These are phyloP conservation scores for Zymoseptoria tritici DNA, from an alignment of 2,329 filamentous ascomycete species.

Conservation along the genomic window DNA sequence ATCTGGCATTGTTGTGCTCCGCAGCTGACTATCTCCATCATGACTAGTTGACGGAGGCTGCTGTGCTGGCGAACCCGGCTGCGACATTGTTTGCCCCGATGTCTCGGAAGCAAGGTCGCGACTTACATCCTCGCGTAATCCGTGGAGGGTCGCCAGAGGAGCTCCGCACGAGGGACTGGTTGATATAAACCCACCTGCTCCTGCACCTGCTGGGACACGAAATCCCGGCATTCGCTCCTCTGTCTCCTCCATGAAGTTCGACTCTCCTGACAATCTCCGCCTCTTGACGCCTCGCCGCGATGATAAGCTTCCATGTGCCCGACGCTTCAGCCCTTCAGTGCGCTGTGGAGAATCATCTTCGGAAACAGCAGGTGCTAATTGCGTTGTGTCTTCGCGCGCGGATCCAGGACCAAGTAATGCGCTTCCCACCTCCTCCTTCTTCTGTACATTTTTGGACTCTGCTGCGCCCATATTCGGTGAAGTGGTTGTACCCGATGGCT, in stretches of 20 bases:
- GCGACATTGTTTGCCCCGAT: not conserved
- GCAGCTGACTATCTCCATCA: not conserved
- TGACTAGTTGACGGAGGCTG: not conserved
- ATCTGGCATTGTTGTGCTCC: not conserved
- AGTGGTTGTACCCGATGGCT: not conserved
- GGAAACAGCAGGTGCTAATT: not conserved
- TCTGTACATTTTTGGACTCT: not conserved
- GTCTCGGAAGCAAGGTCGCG: not conserved
- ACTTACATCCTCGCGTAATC: not conserved
- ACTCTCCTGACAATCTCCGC: not conserved
- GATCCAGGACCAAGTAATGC: not conserved
- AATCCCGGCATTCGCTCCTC: not conserved
- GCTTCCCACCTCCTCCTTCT: not conserved
- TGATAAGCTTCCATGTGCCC: not conserved
- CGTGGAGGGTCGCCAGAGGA: not conserved
- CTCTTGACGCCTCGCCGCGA: not conserved
- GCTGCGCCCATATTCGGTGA: not conserved
- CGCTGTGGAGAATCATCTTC: not conserved
- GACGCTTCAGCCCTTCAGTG: not conserved
- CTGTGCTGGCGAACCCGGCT: not conserved
- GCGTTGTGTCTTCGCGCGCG: not conserved
- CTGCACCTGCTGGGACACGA: not conserved
- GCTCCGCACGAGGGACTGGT: not conserved
- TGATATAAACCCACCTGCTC: not conserved
- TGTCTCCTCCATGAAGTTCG: not conserved